phyloP scores from a whole-genome alignment of 129 eudicot genomes.

The Centrapalus pauciflorus region DNA sequence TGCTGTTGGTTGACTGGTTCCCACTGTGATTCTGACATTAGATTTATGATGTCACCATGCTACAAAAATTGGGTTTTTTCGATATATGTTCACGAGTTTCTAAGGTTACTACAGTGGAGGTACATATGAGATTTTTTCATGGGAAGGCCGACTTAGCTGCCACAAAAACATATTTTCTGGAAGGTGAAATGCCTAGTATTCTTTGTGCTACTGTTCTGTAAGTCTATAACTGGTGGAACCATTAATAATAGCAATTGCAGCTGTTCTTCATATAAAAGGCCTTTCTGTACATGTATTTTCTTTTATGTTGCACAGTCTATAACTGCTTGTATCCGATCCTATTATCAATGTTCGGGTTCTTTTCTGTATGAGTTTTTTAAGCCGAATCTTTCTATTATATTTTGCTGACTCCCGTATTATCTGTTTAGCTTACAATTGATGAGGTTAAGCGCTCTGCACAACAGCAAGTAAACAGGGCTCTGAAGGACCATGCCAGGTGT shows the following conservation, averaged over 20 bases:
- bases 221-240: conserved; percentile 6
- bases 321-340: conserved; percentile 9
- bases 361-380: conserved; percentile 6
- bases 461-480: conserved; percentile 77
- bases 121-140: not conserved
- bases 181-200: not conserved
- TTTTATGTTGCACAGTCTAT: not conserved
- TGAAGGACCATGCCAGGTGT: conserved; percentile 89
- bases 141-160: not conserved
- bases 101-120: not conserved
- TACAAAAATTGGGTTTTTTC: not conserved
- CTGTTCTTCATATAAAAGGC: not conserved
- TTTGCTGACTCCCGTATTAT: conserved; percentile 5
- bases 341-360: not conserved
- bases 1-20: not conserved
- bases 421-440: conserved; percentile 75
- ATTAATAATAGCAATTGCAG: conserved; percentile 1
- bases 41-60: not conserved
- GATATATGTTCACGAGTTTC: not conserved
- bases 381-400: not conserved
- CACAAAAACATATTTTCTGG: not conserved
- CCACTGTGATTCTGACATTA: not conserved
- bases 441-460: conserved; percentile 98
- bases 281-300: not conserved
- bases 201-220: not conserved